Base-by-base conservation (phyloP, 306 rosid species). In the Corylus americana region DNA sequence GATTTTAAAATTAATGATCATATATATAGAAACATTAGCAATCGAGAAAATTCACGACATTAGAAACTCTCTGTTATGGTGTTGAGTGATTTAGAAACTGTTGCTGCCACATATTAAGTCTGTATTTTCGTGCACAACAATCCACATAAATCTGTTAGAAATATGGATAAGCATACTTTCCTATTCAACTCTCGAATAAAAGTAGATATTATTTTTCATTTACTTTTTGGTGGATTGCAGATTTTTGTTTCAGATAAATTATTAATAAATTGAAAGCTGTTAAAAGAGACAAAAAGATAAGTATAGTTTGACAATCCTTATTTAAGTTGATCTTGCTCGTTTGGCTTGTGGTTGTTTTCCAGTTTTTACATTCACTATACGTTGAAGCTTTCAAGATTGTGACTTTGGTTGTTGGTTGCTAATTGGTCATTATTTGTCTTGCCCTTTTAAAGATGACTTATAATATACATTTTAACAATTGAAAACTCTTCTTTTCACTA, bases 391-490 rank as follows among this genome's bases (percentile, higher is more conserved):
- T 50, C 37, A 44, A 4, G 6, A 63, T 47, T 62, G 22, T n/a
- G 49, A 25, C 42, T n/a, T 31, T 64, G 22, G 51, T 18, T 54
- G 39, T n/a, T 54, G 47, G 62, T 63, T 73, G 55, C 4, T 42
- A 66, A 47, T 77, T 59, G 11, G 55, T 82, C 8, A 48, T 50
- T 76, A 14, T 74, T 55, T 50, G 37, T 25, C 90, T 71, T 92
- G 97, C 84, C 88, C 91, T 73, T 85, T 89, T 71, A 91, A 76
- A 85, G 83, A 74, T 78, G 13, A 55, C 53, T 72, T 31, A 55
- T 74, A 12, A 77, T 73, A 7, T 78, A 10, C 13, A 70, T 64
- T 50, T 14, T 77, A 54, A 62, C 44, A 42, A 31, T 14, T 11
- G 76, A 66, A 25, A 54, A 29, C 9, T 11, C 48, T 54, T 11